Base-by-base conservation (phyloP, 306 rosid genomes). In the Gleditsia sinensis region DNA sequence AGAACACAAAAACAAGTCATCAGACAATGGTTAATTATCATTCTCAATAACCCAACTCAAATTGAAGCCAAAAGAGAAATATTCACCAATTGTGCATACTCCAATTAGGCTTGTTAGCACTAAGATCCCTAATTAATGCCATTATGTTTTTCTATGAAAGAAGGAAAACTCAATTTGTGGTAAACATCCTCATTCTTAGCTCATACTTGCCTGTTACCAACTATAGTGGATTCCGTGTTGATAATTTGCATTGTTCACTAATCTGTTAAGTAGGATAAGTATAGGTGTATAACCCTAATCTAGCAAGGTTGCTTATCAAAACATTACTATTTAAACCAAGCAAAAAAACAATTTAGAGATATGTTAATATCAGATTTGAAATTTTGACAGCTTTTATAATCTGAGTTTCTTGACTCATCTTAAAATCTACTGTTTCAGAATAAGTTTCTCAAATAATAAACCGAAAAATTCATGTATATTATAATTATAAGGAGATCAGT, bases 371-470 rank as follows among this genome's bases (percentile, higher is more conserved):
- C 14, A 53, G 4, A 81, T 56, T 69, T 49, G 64, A 62, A 62
- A 65, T 61, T 51, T 56, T 75, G 58, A 66, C 61, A 36, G 51
- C 34, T 34, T 63, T 56, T 59, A 42, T 30, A 39, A n/a, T 68
- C 19, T n/a, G 40, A 49, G 45, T 75, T 55, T 58, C 46, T 32
- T 51, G 64, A 23, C 49, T 59, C 46, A 60, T 36, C 37, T 19
- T 42, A 9, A 67, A 58, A 40, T 21, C 42, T 57, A 49, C 21
- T 34, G 58, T 49, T 56, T 46, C 67, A 30, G 36, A 28, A 63
- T 27, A 69, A 33, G 55, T 28, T 66, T 37, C 67, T 24, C 62
- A 32, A 67, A 76, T 65, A n/a, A 33, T 71, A 79, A 40, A 64
- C 56, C 43, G 40, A 58, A 39, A 71, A 30, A 13, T 9, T 0